Evolutionary conservation across 2,329 filamentous ascomycete genomes (phyloP).

Genomic region (Periconia sp.): DNA sequence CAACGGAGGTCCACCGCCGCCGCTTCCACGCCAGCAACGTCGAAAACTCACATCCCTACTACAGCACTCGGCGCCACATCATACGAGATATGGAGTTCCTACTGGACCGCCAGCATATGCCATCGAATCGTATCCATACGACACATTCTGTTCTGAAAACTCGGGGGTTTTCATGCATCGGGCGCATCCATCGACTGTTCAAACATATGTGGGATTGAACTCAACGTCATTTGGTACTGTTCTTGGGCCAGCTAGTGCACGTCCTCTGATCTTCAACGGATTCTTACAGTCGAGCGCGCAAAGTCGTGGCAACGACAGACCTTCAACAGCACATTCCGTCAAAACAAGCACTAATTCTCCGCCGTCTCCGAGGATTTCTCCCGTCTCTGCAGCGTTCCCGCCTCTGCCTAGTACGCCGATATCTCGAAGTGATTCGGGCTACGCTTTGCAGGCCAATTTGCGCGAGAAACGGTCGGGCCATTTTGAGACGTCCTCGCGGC

Average conservation of each 20-base stretch:
- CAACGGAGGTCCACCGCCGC: conserved; percentile 74
- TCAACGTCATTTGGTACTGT: conserved; percentile 84
- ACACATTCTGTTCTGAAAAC: conserved; percentile 88
- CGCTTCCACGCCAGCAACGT: conserved; percentile 85
- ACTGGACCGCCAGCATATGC: conserved; percentile 92
- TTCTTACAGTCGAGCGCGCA: conserved; percentile 79
- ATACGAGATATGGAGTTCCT: conserved; percentile 82
- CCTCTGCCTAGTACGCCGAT: conserved; percentile 76
- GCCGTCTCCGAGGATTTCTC: conserved; percentile 70
- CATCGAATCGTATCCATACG: conserved; percentile 88
- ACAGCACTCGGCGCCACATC: conserved; percentile 88
- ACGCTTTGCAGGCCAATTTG: conserved; percentile 82
- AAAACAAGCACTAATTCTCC: conserved; percentile 54
- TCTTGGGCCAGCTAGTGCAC: conserved; percentile 57
- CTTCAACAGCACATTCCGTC: conserved; percentile 57
- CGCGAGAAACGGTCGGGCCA: conserved; percentile 94
- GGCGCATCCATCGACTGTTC: conserved; percentile 73
- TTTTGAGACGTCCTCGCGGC: conserved; percentile 79
- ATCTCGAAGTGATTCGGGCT: conserved; percentile 91
- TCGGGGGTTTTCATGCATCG: conserved; percentile 77
- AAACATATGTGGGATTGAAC: conserved; percentile 87
- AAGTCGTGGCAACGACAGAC: conserved; percentile 70
- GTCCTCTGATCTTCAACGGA: conserved; percentile 83
- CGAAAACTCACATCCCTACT: conserved; percentile 87
- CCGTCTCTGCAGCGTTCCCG: conserved; percentile 78